A percentile compares a stretch with the other conserved stretches of the same genome.
Evolutionary conservation across 2,329 filamentous ascomycete genomes (phyloP).

Genomic region (Curvularia sp.): DNA sequence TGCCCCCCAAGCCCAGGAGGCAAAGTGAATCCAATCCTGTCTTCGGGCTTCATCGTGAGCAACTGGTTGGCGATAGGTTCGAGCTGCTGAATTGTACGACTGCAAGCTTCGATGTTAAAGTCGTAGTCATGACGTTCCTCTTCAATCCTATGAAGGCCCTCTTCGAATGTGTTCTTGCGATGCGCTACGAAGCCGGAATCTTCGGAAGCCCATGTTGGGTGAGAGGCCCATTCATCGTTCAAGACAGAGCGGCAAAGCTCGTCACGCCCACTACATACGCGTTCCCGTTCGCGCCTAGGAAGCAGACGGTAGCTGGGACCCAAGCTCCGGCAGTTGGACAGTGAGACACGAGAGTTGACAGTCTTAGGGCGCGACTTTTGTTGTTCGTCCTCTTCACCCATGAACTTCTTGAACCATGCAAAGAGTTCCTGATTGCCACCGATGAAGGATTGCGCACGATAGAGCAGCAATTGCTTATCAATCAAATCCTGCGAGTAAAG

Average conservation of each 20-base stretch:
- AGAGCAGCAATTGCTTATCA: conserved; percentile 80
- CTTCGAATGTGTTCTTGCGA: conserved; percentile 94
- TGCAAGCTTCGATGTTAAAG: conserved; percentile 95
- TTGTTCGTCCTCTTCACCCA: conserved; percentile 73
- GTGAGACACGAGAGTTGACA: conserved; percentile 81
- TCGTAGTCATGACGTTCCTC: conserved; percentile 99
- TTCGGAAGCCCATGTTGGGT: conserved; percentile 98
- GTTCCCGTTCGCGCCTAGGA: conserved; percentile 87
- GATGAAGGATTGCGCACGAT: conserved; percentile 85
- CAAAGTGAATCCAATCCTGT: conserved; percentile 78
- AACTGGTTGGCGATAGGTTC: conserved; percentile 94
- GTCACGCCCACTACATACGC: conserved; percentile 91
- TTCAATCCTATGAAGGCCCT: conserved; percentile 93
- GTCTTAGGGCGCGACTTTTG: conserved; percentile 63
- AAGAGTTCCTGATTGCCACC: conserved; percentile 89
- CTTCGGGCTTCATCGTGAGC: conserved; percentile 74
- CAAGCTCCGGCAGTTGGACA: conserved; percentile 94
- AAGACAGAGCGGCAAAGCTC: conserved; percentile 92
- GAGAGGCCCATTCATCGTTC: conserved; percentile 98
- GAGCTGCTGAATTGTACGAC: conserved; percentile 92
- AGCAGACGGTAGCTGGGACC: conserved; percentile 94
- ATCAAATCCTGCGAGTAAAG: conserved; percentile 93
- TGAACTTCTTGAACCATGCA: conserved; percentile 83
- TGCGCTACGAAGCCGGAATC: conserved; percentile 98
- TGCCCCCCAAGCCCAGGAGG: conserved; percentile 86